Base-by-base conservation (phyloP, 2,329 filamentous ascomycete genomes). In the Arthrobotrys conoides region DNA sequence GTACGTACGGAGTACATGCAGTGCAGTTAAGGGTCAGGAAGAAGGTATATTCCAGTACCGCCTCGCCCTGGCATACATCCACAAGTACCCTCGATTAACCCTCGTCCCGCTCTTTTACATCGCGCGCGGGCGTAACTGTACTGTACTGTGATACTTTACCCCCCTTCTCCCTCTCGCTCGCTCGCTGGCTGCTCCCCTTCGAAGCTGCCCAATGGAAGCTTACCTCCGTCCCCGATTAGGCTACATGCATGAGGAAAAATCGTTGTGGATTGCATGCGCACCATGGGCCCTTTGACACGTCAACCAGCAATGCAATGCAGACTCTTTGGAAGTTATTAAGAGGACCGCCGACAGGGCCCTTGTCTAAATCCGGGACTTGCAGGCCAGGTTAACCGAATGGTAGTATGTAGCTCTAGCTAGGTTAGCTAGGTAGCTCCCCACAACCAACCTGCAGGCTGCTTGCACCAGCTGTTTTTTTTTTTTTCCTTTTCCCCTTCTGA, bases 201-300 rank as follows among this genome's bases (percentile, higher is more conserved):
- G 44, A 10, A 63, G n/a, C 46, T 36, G 27, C 30, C 51, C 44
- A 69, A 59, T 69, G 66, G 66, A 38, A 63, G 30, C 30, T 46
- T 22, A 24, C 30, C 41, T 66, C 71, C 72, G 65, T 59, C 49
- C 59, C 67, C n/a, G 57, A 77, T 77, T 77, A 63, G 67, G 61
- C 51, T 53, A 48, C 61, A 57, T 77, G 73, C 73, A 77, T 71
- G 71, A 41, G 38, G 59, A 59, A 63, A 67, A 33, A 76, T 71
- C 66, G 72, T 65, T 61, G 73, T 77, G 73, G 67, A 77, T 68
- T 77, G 73, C 73, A 77, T 77, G 55, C 67, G 67, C 57, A 61
- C 57, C 57, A 61, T 61, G 57, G 57, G 36, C 57, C 53, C 57
- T 65, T 77, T 77, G 73, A 77, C 73, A 77, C 73, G 73, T 77